Evolutionary conservation across 805 yeast genomes (phyloP), one percentile per base, ranked within the genome.

Genomic region (Starmerella potacharoeniae): DNA sequence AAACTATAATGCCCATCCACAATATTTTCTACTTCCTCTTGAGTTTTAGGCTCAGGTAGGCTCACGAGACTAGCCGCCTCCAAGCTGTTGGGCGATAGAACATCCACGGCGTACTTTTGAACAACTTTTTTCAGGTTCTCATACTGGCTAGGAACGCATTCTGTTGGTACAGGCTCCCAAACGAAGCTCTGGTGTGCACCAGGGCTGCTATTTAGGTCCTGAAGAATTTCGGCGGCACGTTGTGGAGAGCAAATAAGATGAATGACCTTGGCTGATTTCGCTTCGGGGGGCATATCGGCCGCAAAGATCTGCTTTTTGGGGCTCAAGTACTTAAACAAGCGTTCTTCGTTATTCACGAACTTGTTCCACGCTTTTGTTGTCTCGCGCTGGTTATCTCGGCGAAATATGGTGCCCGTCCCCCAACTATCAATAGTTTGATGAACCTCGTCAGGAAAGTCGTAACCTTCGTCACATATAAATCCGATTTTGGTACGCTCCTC

Each of bases 161-260:
- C 77, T 56, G 81, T 85, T 1, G 97, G 97, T 7, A 85, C 77
- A 0, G 97, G 96, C 68, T 90, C 97, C 82, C 89, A 91, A 0
- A 85, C 76, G 53, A 80, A 73, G 2, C 72, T 61, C n/a, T 81
- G 78, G 57, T 55, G 22, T 13, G 56, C 7, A 28, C 7, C 11
- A 4, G 44, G n/a, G 29, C 29, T 4, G 62, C 42, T 55, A 65
- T 17, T 63, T 49, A 75, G 56, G 10, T 69, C 67, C 1, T 65
- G 65, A 8, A 82, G 62, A 35, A 84, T 75, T 16, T 74, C 76
- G 5, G 64, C 60, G 55, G 82, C 81, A 42, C 95, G 67, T 5
- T 70, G 75, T 1, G 90, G 81, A 0, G 91, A 80, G 62, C 95
- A 86, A 17, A 91, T 77, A 54, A 89, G 68, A 68, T 90, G 97